Percentiles rank a stretch among this genome's conserved stretches.
phyloP scores from a whole-genome alignment of 225 moss, liverwort and hornwort species.

The Sphagnum tenellum region DNA sequence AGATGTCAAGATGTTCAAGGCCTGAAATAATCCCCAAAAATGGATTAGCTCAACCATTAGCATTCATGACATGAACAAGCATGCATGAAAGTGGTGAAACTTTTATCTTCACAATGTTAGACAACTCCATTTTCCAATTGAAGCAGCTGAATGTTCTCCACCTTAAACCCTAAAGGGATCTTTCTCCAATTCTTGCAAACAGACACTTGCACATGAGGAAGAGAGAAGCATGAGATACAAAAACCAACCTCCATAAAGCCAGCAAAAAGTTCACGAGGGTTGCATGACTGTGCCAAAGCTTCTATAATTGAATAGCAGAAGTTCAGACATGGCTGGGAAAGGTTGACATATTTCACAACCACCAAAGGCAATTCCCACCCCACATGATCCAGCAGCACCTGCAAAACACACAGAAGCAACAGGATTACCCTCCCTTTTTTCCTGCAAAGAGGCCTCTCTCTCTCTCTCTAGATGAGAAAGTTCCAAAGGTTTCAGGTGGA shows the following conservation, averaged over 20 bases:
- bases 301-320: conserved; percentile 26
- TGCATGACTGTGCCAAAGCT: conserved; percentile 28
- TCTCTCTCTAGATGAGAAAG: no score
- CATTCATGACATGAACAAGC: no score
- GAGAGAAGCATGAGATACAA: neutral
- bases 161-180: conserved; percentile 8
- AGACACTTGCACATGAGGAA: neutral
- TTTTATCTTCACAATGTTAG: neutral
- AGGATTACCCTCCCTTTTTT: no score
- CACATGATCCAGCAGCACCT: conserved; percentile 36
- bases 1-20: conserved; percentile 34
- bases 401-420: no score
- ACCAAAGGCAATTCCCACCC: conserved; percentile 44
- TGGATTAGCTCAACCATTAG: no score
- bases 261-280: conserved; percentile 48
- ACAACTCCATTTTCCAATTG: no score
- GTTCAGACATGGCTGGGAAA: conserved; percentile 34
- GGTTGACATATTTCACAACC: conserved; percentile 31
- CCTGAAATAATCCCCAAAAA: conserved; percentile 17
- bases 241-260: conserved; percentile 43
- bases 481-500: no score
- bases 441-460: no score
- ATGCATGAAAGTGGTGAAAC: neutral
- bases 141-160: conserved; percentile 1
- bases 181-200: no score